Percentiles rank a stretch among this genome's conserved stretches.
These are phyloP conservation scores for Hyaloscypha finlandica DNA, from an alignment of 495 filamentous ascomycete genomes.

Conservation along the genomic window DNA sequence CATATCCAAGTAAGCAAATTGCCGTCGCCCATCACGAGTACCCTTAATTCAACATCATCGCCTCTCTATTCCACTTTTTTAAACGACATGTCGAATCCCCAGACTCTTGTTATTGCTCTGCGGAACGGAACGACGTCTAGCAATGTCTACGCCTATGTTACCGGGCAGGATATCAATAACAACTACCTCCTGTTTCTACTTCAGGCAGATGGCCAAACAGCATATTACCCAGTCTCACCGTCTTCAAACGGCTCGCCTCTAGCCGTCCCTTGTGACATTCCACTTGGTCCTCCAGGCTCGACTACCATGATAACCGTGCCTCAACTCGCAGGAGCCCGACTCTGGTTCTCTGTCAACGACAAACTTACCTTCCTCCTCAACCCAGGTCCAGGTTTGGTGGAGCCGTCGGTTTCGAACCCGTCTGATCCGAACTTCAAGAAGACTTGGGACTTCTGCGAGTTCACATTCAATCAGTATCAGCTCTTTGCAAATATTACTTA, in stretches of 20 bases:
- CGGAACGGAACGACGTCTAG: constrained; percentile 63
- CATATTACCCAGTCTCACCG: constrained; percentile 57
- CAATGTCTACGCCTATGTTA: constrained; percentile 70
- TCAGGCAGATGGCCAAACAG: constrained; percentile 49
- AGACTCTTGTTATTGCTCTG: constrained; percentile 54
- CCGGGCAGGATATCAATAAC: constrained; percentile 62
- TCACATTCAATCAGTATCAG: constrained; percentile 68
- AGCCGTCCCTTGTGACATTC: constrained; percentile 58
- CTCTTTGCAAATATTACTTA: constrained; percentile 75
- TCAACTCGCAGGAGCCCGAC: constrained; percentile 63
- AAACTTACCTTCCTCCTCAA: constrained; percentile 72
- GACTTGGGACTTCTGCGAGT: constrained; percentile 71
- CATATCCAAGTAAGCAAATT: background rate
- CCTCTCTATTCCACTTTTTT: background rate
- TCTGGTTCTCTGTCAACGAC: constrained; percentile 65
- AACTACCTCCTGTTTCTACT: constrained; percentile 62
- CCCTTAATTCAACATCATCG: background rate
- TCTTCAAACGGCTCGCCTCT: constrained; percentile 46
- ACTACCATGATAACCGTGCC: constrained; percentile 64
- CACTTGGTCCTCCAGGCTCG: constrained; percentile 60
- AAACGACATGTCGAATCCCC: background rate
- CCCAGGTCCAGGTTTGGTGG: constrained; percentile 67
- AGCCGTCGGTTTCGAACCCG: constrained; percentile 67
- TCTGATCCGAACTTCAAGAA: constrained; percentile 65
- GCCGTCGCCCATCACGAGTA: background rate